Conservation (phyloP, 805 yeast species). For the Teunomyces stri region DNA sequence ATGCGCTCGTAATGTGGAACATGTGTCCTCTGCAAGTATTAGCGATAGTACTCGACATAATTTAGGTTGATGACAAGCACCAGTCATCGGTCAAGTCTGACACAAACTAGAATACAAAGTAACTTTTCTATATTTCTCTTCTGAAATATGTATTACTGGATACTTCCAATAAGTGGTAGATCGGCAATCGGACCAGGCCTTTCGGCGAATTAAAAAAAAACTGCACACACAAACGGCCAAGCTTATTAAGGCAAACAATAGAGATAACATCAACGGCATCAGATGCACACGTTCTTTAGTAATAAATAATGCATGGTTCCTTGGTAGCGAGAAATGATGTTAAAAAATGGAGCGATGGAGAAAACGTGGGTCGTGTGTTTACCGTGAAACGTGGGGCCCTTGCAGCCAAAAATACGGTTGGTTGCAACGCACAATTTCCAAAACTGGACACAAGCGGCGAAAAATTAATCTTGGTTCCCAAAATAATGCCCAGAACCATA, state of each 20-base stretch:
- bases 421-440: not conserved
- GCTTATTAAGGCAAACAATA: too few relatives aligned
- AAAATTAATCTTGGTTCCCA: not conserved
- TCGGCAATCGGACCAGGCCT: too few relatives aligned
- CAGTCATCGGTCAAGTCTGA: not conserved
- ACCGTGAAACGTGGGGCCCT: conserved; percentile 8
- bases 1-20: not conserved
- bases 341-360: not conserved
- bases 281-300: not conserved
- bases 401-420: not conserved
- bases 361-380: conserved; percentile 11
- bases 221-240: too few relatives aligned
- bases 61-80: not conserved
- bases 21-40: not conserved
- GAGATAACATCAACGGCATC: not conserved
- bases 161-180: too few relatives aligned
- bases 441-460: not conserved
- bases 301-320: not conserved
- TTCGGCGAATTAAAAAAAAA: too few relatives aligned
- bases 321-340: not conserved
- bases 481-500: not conserved
- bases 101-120: not conserved
- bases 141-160: too few relatives aligned
- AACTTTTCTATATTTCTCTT: too few relatives aligned
- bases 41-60: not conserved